Evolutionary conservation across 371 early-diverging fungal species (phyloP).

Genomic region (Mortierella polycephala): DNA sequence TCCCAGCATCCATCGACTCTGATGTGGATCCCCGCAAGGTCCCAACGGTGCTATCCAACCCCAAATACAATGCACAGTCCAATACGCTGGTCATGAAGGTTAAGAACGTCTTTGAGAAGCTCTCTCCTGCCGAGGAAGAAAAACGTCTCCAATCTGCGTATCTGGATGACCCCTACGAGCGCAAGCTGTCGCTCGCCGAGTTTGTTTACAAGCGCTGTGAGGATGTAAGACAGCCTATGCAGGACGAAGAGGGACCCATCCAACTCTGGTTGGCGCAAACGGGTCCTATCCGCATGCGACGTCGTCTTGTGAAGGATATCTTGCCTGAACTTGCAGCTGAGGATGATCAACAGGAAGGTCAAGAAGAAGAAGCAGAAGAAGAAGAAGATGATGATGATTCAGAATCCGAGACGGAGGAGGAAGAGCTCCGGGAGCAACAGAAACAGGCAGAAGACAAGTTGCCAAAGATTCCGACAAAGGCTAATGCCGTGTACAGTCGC

Average conservation of each 20-base stretch:
- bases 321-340: constrained; percentile 3
- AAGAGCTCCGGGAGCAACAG: constrained; percentile 2
- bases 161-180: constrained; percentile 24
- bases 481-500: constrained; percentile 15
- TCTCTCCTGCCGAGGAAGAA: constrained; percentile 29
- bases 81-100: constrained; percentile 49
- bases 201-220: constrained; percentile 31
- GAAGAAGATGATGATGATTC: constrained; percentile 5
- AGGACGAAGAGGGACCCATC: constrained; percentile 31
- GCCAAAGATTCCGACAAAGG: constrained; percentile 31
- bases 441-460: constrained; percentile 12
- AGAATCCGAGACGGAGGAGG: background rate
- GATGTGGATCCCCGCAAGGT: constrained; percentile 43
- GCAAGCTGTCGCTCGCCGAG: constrained; percentile 25
- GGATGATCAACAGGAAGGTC: background rate
- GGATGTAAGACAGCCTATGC: constrained; percentile 31
- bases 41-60: constrained; percentile 28
- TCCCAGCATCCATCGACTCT: constrained; percentile 34
- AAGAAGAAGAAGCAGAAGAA: constrained; percentile 10
- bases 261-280: constrained; percentile 36
- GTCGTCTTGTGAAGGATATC: constrained; percentile 17
- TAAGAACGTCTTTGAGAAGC: constrained; percentile 53
- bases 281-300: constrained; percentile 26
- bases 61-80: constrained; percentile 36
- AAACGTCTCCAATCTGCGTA: constrained; percentile 6